These are phyloP conservation scores for Boletus eberwhitei DNA, from an alignment of 768 basidiomycete species.

Conservation along the genomic window DNA sequence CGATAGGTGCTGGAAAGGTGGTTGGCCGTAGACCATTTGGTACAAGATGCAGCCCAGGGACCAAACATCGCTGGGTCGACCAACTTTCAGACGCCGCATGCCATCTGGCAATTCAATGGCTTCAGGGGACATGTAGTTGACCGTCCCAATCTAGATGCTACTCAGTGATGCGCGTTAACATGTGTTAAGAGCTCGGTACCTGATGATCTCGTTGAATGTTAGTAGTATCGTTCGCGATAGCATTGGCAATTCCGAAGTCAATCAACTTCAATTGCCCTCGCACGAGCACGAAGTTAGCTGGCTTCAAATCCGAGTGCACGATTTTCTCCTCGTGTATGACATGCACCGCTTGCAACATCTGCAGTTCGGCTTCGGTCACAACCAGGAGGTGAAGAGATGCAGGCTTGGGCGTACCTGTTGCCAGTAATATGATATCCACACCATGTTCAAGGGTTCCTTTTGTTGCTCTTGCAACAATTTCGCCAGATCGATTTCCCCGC, in stretches of 20 bases:
- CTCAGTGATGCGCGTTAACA: not conserved
- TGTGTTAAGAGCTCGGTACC: conserved; percentile 39
- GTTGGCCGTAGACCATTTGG: conserved; percentile 95
- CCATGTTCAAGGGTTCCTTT: conserved; percentile 83
- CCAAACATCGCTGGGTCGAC: conserved; percentile 96
- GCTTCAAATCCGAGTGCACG: conserved; percentile 97
- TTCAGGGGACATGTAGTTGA: conserved; percentile 99
- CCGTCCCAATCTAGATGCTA: conserved; percentile 75
- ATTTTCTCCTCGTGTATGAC: conserved; percentile 98
- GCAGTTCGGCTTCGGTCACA: not conserved
- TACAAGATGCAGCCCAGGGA: conserved; percentile 96
- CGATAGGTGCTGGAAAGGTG: conserved; percentile 85
- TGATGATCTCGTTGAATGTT: conserved; percentile 97
- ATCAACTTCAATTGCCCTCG: conserved; percentile 94
- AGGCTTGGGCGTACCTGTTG: conserved; percentile 65
- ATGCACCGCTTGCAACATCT: conserved; percentile 99
- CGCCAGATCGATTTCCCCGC: conserved; percentile 91
- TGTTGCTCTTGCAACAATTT: conserved; percentile 79
- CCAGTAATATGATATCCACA: conserved; percentile 95
- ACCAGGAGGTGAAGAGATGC: not conserved
- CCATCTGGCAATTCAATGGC: conserved; percentile 88
- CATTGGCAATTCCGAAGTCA: conserved; percentile 99
- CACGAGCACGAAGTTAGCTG: conserved; percentile 97
- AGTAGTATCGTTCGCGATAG: conserved; percentile 97
- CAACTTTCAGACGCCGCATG: conserved; percentile 89